phyloP scores from a whole-genome alignment of 805 yeast species.

The Ogataea parapolymorpha region DNA sequence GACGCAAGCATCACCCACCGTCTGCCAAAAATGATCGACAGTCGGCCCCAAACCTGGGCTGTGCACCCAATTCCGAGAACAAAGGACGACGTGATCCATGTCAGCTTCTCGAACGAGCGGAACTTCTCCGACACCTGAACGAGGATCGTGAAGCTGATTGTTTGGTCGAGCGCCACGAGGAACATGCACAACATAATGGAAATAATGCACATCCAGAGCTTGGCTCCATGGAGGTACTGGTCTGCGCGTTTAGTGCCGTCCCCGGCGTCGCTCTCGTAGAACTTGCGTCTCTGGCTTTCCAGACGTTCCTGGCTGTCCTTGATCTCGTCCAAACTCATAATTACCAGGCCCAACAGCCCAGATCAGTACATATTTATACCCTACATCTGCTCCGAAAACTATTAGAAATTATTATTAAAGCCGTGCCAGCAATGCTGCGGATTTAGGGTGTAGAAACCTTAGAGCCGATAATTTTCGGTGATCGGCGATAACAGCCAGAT shows the following conservation, averaged over 20 bases:
- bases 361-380: background rate
- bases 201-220: slow-evolving; percentile 13
- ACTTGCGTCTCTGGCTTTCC: slow-evolving; percentile 1
- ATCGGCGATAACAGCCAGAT: background rate
- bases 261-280: slow-evolving; percentile 38
- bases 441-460: background rate
- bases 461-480: background rate
- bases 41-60: slow-evolving; percentile 55
- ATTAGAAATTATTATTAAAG: background rate
- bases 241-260: slow-evolving; percentile 35
- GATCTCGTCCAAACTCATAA: background rate
- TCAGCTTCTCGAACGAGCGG: slow-evolving; percentile 46
- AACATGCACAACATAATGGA: slow-evolving; percentile 21
- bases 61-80: slow-evolving; percentile 51
- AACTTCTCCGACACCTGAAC: slow-evolving; percentile 49
- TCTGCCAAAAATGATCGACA: slow-evolving; percentile 57
- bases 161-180: slow-evolving; percentile 50
- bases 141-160: slow-evolving; percentile 53
- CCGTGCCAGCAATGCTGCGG: background rate
- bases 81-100: slow-evolving; percentile 59
- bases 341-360: background rate
- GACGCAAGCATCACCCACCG: slow-evolving; percentile 47
- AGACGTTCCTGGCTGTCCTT: background rate
- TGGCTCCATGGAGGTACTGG: slow-evolving; percentile 25
- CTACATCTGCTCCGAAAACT: background rate